Evolutionary conservation across 2,329 filamentous ascomycete genomes (phyloP).

Genomic region (Fusarium beomiforme): DNA sequence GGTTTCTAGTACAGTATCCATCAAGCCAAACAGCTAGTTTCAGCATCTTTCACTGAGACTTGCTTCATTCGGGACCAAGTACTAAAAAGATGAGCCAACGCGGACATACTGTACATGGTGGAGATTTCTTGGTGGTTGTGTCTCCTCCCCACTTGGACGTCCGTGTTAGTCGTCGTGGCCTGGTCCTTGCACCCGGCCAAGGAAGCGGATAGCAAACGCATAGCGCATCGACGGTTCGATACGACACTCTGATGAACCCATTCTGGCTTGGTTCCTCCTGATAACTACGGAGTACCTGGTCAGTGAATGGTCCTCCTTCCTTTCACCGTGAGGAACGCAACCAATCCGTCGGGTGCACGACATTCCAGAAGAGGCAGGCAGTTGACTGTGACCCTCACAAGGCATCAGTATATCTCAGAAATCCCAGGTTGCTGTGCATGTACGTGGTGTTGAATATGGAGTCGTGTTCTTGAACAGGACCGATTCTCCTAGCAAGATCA

Average conservation of each 20-base stretch:
- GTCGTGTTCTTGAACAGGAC: conserved; percentile 18
- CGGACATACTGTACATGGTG: neutral
- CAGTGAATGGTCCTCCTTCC: conserved; percentile 2
- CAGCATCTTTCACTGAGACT: neutral
- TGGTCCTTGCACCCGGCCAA: conserved; percentile 31
- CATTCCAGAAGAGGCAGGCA: conserved; percentile 20
- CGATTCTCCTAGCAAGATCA: conserved; percentile 2
- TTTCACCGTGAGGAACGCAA: conserved; percentile 13
- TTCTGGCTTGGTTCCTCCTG: conserved; percentile 27
- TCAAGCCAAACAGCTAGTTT: conserved; percentile 8
- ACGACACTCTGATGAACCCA: conserved; percentile 21
- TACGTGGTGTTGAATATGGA: conserved; percentile 24
- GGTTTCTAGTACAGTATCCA: neutral
- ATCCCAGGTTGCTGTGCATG: neutral
- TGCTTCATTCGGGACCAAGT: neutral
- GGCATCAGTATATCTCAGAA: neutral
- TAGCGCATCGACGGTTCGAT: conserved; percentile 22
- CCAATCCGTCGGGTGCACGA: conserved; percentile 27
- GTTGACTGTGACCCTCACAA: neutral
- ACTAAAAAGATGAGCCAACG: conserved; percentile 1
- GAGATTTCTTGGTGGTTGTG: neutral
- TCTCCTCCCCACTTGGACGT: conserved; percentile 12
- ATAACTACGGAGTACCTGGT: too few relatives aligned
- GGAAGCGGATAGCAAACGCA: conserved; percentile 12
- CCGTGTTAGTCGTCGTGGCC: conserved; percentile 17